A percentile compares a stretch with the other conserved stretches of the same genome.
phyloP scores from a whole-genome alignment of 345 rosid genomes.

The Ceriops zippeliana region DNA sequence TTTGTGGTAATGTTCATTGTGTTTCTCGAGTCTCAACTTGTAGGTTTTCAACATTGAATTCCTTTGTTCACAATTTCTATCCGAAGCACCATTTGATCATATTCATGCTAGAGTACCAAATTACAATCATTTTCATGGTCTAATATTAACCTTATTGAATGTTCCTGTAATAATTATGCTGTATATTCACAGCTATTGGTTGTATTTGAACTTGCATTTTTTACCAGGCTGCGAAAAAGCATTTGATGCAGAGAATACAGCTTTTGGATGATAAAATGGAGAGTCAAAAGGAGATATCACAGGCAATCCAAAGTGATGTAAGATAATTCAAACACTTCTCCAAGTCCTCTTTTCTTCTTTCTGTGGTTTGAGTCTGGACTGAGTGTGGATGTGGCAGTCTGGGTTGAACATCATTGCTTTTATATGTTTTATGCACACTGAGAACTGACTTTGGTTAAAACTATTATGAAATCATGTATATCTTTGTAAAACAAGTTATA shows the following conservation, averaged over 20 bases:
- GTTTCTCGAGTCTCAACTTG: too few species aligned
- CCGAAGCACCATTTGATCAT: not conserved
- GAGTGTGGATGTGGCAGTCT: not conserved
- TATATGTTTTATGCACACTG: too few species aligned
- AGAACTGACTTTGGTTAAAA: too few species aligned
- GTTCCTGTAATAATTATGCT: not conserved
- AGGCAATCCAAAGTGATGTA: conserved; percentile 64
- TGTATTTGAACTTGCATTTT: conserved; percentile 12
- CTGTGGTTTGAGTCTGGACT: not conserved
- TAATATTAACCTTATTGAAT: not conserved
- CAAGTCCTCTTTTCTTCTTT: not conserved
- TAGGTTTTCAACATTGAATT: too few species aligned
- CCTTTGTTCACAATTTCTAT: not conserved
- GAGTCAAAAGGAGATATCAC: conserved; percentile 65
- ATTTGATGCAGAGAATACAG: conserved; percentile 73
- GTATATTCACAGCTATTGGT: not conserved
- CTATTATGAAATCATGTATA: too few species aligned
- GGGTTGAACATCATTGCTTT: not conserved
- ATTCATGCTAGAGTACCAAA: not conserved
- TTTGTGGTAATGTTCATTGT: too few species aligned
- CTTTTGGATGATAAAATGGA: conserved; percentile 79
- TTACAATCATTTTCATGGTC: not conserved
- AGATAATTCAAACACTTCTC: conserved; percentile 3
- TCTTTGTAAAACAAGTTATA: too few species aligned
- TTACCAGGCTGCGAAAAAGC: conserved; percentile 71